Conservation (phyloP, 2,329 filamentous ascomycete genomes). For the Sordariomycetes sp. region DNA sequence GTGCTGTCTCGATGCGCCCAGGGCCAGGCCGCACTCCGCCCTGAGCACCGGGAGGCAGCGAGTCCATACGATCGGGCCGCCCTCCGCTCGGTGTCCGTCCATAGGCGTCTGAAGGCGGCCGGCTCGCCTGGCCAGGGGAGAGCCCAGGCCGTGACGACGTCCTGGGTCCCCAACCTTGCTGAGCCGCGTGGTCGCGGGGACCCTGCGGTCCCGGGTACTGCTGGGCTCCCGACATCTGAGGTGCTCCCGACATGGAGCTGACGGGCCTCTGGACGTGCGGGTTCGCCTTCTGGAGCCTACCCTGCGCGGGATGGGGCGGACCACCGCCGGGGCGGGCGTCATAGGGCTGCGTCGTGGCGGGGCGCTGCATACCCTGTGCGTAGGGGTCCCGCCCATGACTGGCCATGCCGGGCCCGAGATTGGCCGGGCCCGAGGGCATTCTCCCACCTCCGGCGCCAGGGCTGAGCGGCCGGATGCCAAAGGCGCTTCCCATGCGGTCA, state of each 20-base stretch:
- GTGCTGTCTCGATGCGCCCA: constrained; percentile 25
- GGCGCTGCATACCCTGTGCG: constrained; percentile 12
- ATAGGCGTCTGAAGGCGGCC: constrained; percentile 17
- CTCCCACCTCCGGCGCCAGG: constrained; percentile 20
- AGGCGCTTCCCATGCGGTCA: constrained; percentile 39
- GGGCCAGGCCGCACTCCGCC: constrained; percentile 10
- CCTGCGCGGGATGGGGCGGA: constrained; percentile 11
- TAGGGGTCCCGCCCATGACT: constrained; percentile 11
- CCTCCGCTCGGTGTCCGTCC: constrained; percentile 15
- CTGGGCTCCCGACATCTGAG: background rate
- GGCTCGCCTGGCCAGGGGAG: constrained; percentile 4
- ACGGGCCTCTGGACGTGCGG: constrained; percentile 6
- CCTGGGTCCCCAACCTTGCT: constrained; percentile 27
- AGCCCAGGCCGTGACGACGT: constrained; percentile 17
- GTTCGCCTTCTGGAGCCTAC: constrained; percentile 6
- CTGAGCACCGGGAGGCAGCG: constrained; percentile 3
- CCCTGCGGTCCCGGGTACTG: constrained; percentile 11
- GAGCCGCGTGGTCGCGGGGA: constrained; percentile 10
- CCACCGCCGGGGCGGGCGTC: constrained; percentile 12
- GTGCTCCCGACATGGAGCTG: constrained; percentile 5
- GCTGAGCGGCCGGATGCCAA: constrained; percentile 40
- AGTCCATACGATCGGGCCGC: constrained; percentile 12
- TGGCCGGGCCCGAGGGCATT: constrained; percentile 28
- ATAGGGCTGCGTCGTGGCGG: constrained; percentile 16
- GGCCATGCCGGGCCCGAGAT: constrained; percentile 19